phyloP scores from a whole-genome alignment of 2,329 filamentous ascomycete genomes.

The Chalara sp. region DNA sequence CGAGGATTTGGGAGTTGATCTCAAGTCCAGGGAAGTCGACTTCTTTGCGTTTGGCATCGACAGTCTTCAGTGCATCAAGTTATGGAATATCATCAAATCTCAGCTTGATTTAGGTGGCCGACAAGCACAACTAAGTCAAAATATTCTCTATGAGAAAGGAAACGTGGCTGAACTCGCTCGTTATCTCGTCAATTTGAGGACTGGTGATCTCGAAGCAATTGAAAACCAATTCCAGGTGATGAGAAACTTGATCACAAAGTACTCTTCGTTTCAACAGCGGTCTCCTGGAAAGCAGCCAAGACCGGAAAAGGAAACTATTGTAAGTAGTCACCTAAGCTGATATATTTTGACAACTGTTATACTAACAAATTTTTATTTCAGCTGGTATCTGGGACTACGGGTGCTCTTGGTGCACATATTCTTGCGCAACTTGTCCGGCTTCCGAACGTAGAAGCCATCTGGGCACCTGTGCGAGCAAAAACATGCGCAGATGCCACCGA shows the following conservation, averaged over 20 bases:
- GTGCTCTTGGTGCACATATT: conserved; percentile 55
- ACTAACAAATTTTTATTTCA: conserved; percentile 5
- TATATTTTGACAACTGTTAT: not conserved
- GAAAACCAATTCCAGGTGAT: conserved; percentile 33
- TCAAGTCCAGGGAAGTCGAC: conserved; percentile 33
- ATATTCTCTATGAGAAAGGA: conserved; percentile 51
- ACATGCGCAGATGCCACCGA: conserved; percentile 24
- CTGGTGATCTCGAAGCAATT: conserved; percentile 25
- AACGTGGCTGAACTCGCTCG: conserved; percentile 38
- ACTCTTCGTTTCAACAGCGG: conserved; percentile 29
- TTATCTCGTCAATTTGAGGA: conserved; percentile 34
- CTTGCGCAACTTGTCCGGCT: conserved; percentile 48
- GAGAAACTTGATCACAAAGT: conserved; percentile 36
- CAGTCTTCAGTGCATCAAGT: conserved; percentile 48
- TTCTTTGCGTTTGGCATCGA: conserved; percentile 53
- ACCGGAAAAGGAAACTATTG: not conserved
- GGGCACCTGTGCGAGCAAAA: conserved; percentile 40
- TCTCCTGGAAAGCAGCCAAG: not conserved
- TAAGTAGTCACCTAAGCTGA: not conserved
- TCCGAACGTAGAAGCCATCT: conserved; percentile 45
- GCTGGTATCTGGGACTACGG: conserved; percentile 56
- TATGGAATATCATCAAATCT: conserved; percentile 43
- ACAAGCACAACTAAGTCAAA: conserved; percentile 37
- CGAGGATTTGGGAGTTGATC: conserved; percentile 1
- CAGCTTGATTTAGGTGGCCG: conserved; percentile 40